These are phyloP conservation scores for Candida vartiovaarae DNA, from an alignment of 805 yeast genomes.

Conservation along the genomic window DNA sequence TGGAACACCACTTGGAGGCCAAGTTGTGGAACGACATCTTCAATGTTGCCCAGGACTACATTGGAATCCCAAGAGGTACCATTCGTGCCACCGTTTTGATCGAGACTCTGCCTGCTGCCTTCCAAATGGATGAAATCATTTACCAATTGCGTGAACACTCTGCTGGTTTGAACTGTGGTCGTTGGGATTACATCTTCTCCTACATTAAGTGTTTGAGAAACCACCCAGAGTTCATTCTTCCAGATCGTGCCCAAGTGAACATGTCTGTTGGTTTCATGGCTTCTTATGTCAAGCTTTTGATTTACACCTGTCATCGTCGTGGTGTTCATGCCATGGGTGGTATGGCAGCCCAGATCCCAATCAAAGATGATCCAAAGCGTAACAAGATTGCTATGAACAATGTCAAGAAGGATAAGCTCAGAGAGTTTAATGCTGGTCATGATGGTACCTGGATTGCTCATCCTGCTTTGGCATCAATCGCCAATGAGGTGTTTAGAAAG, in stretches of 20 bases:
- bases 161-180: slow-evolving; percentile 78
- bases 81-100: slow-evolving; percentile 76
- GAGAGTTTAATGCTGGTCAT: slow-evolving; percentile 75
- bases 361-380: slow-evolving; percentile 58
- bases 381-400: slow-evolving; percentile 64
- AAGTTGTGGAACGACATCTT: slow-evolving; percentile 79
- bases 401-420: slow-evolving; percentile 65
- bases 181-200: slow-evolving; percentile 85
- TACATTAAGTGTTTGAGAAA: slow-evolving; percentile 71
- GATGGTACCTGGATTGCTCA: slow-evolving; percentile 91
- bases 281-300: slow-evolving; percentile 65
- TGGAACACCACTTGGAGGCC: slow-evolving; percentile 83
- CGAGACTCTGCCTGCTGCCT: slow-evolving; percentile 80
- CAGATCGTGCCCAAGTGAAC: slow-evolving; percentile 74
- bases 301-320: slow-evolving; percentile 67
- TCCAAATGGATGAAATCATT: slow-evolving; percentile 80
- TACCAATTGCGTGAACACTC: slow-evolving; percentile 72
- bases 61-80: slow-evolving; percentile 66
- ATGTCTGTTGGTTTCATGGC: slow-evolving; percentile 81
- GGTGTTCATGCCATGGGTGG: slow-evolving; percentile 88
- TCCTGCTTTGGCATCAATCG: slow-evolving; percentile 73
- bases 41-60: slow-evolving; percentile 65
- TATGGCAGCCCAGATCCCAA: slow-evolving; percentile 85
- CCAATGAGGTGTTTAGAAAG: slow-evolving; percentile 63
- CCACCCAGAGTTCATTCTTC: slow-evolving; percentile 57